phyloP scores from a whole-genome alignment of 1,284 basidiomycete genomes.

The Irpex sp. region DNA sequence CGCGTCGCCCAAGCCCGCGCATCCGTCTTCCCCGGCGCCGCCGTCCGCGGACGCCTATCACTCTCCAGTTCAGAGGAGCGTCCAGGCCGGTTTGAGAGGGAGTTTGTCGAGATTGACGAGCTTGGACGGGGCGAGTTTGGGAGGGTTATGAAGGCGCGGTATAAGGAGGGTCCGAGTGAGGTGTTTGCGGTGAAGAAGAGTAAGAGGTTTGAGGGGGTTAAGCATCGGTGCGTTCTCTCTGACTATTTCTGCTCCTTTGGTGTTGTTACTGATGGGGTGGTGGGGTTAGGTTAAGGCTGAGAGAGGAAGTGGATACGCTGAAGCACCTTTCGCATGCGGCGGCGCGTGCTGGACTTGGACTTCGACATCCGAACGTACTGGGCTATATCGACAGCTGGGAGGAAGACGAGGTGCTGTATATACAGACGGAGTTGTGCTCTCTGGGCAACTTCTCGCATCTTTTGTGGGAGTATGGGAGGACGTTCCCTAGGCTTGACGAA shows the following conservation, averaged over 20 bases:
- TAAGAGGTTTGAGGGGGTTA: constrained; percentile 86
- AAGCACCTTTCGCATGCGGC: constrained; percentile 59
- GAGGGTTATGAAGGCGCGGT: constrained; percentile 85
- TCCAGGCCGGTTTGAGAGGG: constrained; percentile 64
- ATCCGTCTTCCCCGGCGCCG: constrained; percentile 9
- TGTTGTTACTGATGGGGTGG: too few species aligned
- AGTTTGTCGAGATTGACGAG: constrained; percentile 78
- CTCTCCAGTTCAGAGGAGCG: constrained; percentile 33
- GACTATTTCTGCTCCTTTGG: too few species aligned
- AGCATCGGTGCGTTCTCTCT: constrained; percentile 73
- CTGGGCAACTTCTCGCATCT: constrained; percentile 90
- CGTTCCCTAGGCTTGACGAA: constrained; percentile 85
- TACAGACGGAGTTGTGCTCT: constrained; percentile 94
- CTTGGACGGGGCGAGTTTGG: constrained; percentile 95
- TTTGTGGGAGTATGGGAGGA: constrained; percentile 87
- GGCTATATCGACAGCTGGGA: constrained; percentile 97
- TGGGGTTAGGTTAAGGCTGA: constrained; percentile 65
- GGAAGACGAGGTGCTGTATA: constrained; percentile 84
- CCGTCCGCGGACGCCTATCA: constrained; percentile 16
- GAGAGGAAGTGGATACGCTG: constrained; percentile 94
- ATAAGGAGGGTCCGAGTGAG: constrained; percentile 50
- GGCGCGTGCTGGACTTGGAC: constrained; percentile 10
- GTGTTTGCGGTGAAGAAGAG: constrained; percentile 93
- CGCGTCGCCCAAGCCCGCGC: constrained; percentile 18
- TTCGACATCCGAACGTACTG: constrained; percentile 71